A percentile compares a stretch with the other conserved stretches of the same genome.
phyloP scores from a whole-genome alignment of 805 yeast genomes.

The Teunomyces gatunensis region DNA sequence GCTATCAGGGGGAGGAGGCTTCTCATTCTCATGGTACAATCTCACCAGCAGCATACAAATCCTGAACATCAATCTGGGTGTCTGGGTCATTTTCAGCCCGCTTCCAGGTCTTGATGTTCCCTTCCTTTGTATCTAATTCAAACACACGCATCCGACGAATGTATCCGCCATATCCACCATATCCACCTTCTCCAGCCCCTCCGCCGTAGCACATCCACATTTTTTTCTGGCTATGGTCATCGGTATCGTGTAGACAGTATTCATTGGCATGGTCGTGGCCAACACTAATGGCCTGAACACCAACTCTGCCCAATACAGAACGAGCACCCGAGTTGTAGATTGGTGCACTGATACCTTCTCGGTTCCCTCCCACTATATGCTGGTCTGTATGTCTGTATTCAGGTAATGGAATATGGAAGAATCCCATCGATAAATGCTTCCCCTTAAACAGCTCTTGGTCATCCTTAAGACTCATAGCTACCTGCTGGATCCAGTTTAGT shows the following conservation, averaged over 20 bases:
- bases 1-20: too few relatives aligned
- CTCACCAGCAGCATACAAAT: conserved; percentile 45
- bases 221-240: conserved; percentile 30
- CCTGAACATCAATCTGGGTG: conserved; percentile 48
- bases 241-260: conserved; percentile 65
- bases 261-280: conserved; percentile 98
- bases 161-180: conserved; percentile 88
- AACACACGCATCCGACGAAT: conserved; percentile 75
- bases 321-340: conserved; percentile 65
- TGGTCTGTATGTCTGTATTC: conserved; percentile 60
- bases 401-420: conserved; percentile 91
- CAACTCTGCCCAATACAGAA: conserved; percentile 54
- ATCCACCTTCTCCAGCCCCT: conserved; percentile 91
- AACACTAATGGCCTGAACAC: conserved; percentile 71
- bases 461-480: conserved; percentile 23
- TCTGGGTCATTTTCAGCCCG: conserved; percentile 58
- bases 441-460: conserved; percentile 33
- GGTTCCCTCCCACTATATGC: conserved; percentile 56
- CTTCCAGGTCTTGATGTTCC: conserved; percentile 67
- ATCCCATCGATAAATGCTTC: conserved; percentile 72
- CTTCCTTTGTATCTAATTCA: conserved; percentile 54
- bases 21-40: conserved; percentile 18
- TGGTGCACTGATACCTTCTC: conserved; percentile 83
- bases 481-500: conserved; percentile 50
- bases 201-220: conserved; percentile 95